Percentiles rank a stretch among this genome's conserved stretches.
Evolutionary conservation across 805 yeast species (phyloP).

Genomic region (Priceomyces carsonii): DNA sequence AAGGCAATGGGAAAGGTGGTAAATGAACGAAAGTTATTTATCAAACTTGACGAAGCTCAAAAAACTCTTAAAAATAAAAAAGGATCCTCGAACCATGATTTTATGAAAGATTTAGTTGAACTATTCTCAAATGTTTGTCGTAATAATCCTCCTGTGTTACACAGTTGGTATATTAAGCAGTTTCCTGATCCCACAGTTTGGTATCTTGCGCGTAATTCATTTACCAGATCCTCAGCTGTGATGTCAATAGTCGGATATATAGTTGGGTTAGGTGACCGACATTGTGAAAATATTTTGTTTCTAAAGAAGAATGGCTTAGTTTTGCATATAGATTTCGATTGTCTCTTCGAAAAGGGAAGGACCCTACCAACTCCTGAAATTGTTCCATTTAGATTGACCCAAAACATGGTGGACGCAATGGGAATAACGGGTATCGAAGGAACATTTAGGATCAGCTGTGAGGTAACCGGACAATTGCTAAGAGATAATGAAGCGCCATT

Average conservation of each 20-base stretch:
- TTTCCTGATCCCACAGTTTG: conserved; percentile 89
- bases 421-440: conserved; percentile 92
- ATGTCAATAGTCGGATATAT: conserved; percentile 97
- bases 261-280: conserved; percentile 94
- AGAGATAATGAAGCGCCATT: conserved; percentile 79
- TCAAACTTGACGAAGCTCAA: conserved; percentile 33
- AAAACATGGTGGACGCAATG: conserved; percentile 90
- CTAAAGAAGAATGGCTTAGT: conserved; percentile 74
- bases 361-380: conserved; percentile 80
- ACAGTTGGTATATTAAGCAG: conserved; percentile 83
- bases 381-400: conserved; percentile 89
- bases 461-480: conserved; percentile 72
- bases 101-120: conserved; percentile 18
- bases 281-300: conserved; percentile 85
- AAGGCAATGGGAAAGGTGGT: conserved; percentile 23
- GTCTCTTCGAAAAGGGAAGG: conserved; percentile 85
- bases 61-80: conserved; percentile 17
- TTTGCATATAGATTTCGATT: conserved; percentile 95
- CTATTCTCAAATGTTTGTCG: conserved; percentile 27
- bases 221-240: conserved; percentile 81
- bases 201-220: conserved; percentile 77
- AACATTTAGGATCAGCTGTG: conserved; percentile 79
- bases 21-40: conserved; percentile 28
- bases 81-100: conserved; percentile 9
- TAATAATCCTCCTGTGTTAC: conserved; percentile 67